phyloP scores from a whole-genome alignment of 148 eudicot species.

The Amaranthus cruentus region DNA sequence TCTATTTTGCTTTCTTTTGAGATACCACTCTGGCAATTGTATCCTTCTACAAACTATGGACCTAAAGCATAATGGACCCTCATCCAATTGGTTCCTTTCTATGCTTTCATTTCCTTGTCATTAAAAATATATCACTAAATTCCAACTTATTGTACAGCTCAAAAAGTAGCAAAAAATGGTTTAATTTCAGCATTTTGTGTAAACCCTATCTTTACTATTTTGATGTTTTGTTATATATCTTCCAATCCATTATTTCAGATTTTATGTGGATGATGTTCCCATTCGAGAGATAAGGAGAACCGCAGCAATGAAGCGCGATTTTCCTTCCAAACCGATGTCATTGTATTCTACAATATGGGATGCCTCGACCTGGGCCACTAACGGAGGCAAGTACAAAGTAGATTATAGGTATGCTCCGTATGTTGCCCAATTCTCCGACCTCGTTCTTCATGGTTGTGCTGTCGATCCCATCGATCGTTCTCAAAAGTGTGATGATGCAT shows the following conservation, averaged over 20 bases:
- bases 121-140: conserved; percentile 7
- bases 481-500: conserved; percentile 32
- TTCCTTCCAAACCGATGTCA: conserved; percentile 91
- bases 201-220: conserved; percentile 8
- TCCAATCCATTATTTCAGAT: conserved; percentile 39
- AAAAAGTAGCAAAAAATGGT: conserved; percentile 1
- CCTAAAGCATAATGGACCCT: conserved; percentile 28
- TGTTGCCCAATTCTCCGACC: conserved; percentile 61
- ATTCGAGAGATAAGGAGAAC: conserved; percentile 73
- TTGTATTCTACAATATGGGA: conserved; percentile 92
- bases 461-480: conserved; percentile 57
- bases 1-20: conserved; percentile 14
- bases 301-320: conserved; percentile 65
- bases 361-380: conserved; percentile 90
- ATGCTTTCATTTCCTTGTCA: conserved; percentile 12
- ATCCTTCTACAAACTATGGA: conserved; percentile 24
- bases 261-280: conserved; percentile 75
- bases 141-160: conserved; percentile 24
- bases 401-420: conserved; percentile 88
- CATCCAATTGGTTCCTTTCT: conserved; percentile 12
- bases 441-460: conserved; percentile 83
- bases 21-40: conserved; percentile 25
- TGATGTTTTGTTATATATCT: conserved; percentile 8
- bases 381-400: conserved; percentile 78
- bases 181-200: conserved; percentile 6